phyloP scores from a whole-genome alignment of 2,329 filamentous ascomycete species.

The Alternaria viburni region DNA sequence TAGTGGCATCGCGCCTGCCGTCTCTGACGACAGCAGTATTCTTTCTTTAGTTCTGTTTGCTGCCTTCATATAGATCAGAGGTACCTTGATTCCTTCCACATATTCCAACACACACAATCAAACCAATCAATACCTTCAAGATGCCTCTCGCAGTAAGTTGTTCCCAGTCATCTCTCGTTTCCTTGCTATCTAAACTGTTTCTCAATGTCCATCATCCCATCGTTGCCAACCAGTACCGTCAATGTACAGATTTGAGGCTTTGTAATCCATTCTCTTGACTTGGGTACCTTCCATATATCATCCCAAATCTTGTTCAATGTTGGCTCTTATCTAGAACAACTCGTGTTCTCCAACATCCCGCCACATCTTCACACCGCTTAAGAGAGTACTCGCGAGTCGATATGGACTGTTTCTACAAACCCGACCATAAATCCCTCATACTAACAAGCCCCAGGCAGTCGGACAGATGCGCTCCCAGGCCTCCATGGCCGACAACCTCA shows the following conservation, averaged over 20 bases:
- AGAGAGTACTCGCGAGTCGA: background rate
- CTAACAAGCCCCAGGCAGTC: slow-evolving; percentile 67
- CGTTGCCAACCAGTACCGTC: background rate
- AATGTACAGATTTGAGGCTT: background rate
- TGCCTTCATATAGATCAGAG: background rate
- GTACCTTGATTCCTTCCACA: background rate
- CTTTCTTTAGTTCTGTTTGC: background rate
- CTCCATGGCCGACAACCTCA: slow-evolving; percentile 78
- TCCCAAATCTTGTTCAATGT: background rate
- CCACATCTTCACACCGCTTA: background rate
- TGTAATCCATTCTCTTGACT: background rate
- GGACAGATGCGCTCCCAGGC: slow-evolving; percentile 89
- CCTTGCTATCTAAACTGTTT: background rate
- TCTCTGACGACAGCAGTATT: background rate
- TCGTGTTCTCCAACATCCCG: too few species aligned
- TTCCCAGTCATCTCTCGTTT: background rate
- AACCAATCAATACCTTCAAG: slow-evolving; percentile 25
- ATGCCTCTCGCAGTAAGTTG: slow-evolving; percentile 43
- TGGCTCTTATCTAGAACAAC: too few species aligned
- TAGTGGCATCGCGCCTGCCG: slow-evolving; percentile 6
- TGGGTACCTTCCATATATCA: background rate
- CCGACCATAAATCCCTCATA: background rate
- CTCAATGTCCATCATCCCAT: background rate
- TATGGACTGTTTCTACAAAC: background rate
- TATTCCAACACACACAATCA: background rate